Conservation (phyloP, 306 rosid species). For the Rosa multiflora region DNA sequence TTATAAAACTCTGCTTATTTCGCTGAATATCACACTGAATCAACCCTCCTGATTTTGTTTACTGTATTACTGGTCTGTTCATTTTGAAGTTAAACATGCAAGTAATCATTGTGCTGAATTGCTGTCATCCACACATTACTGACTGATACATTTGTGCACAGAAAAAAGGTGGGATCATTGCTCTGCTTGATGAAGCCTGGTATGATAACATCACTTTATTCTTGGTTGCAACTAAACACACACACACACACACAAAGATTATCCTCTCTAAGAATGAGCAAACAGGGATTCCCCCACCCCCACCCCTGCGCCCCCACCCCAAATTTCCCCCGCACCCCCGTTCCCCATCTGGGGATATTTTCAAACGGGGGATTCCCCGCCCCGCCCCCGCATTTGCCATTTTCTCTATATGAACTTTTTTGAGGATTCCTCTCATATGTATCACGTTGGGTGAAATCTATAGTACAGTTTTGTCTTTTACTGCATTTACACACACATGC, state of each 20-base stretch:
- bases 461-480: no score
- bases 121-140: slow-evolving; percentile 12
- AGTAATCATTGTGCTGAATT: slow-evolving; percentile 22
- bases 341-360: no score
- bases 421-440: neutral
- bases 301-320: no score
- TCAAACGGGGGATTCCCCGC: no score
- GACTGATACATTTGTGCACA: slow-evolving; percentile 36
- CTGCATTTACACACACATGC: neutral
- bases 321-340: no score
- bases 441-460: neutral
- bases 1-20: slow-evolving; percentile 1
- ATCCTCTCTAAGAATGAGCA: neutral
- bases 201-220: slow-evolving; percentile 45
- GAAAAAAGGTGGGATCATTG: slow-evolving; percentile 92
- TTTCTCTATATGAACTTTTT: no score
- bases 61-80: slow-evolving; percentile 21
- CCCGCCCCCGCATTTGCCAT: no score
- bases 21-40: neutral
- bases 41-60: slow-evolving; percentile 15
- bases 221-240: neutral
- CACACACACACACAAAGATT: neutral
- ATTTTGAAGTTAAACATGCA: slow-evolving; percentile 8
- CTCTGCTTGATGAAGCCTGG: slow-evolving; percentile 98
- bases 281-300: no score